Base-by-base conservation (phyloP, 495 filamentous ascomycete species). In the Ascobolus immersus region DNA sequence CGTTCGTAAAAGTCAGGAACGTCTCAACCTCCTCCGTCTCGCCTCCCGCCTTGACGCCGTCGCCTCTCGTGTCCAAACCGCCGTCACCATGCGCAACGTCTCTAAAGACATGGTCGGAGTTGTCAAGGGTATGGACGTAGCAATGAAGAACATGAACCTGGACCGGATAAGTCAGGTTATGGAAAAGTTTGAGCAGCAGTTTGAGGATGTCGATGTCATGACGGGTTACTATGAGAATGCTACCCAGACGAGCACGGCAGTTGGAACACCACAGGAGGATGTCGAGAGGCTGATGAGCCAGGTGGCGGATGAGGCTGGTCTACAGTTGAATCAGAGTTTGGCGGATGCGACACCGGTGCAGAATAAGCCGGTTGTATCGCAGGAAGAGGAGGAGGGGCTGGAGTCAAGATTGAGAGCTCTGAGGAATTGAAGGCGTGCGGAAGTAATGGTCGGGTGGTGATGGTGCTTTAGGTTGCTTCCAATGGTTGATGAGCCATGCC, bases 191-290 rank as follows among this genome's bases (percentile, higher is more conserved):
- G 71, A 78, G 50, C 60, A 63, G 28, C 76, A 84, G 52, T 80
- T 79, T 55, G 77, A 82, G 44, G 74, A 82, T 43, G 67, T 82
- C 37, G 77, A 79, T 50, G 74, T 82, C 42, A 67, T 64, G 44
- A 79, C 73, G 32, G 71, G 69, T 17, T 79, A 79, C 54, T 80
- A 80, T 56, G 73, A 80, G 53, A 79, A 77, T 47, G 76, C 76
- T 26, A 80, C 77, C 29, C 65, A 67, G 6, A 65, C 65, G 27
- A 69, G 69, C 29, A 81, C 77, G 0, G 71, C 73, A 9, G 65
- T 73, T 17, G 71, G 67, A 34, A 77, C 76, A 25, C 74, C 75
- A 37, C 77, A 82, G 44, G 77, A 81, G 34, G 75, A 77, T 43
- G 77, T 84, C 8, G 77, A 84, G 52, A 63, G 74, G 38, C 50